Base-by-base conservation (phyloP, 768 basidiomycete genomes). In the Tylopilus felleus region DNA sequence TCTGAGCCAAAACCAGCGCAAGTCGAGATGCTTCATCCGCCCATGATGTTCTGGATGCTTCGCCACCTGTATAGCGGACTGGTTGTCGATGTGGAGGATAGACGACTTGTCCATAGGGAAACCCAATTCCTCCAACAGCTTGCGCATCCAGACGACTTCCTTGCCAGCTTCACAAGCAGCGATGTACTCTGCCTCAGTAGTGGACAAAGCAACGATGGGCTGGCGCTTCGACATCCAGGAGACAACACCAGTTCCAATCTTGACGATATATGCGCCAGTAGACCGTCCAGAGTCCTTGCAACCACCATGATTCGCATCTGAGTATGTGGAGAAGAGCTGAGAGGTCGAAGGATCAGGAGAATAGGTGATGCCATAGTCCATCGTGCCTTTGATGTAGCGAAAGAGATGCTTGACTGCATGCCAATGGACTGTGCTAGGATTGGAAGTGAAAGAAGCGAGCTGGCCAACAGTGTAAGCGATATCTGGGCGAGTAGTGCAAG, bases 181-280 rank as follows among this genome's bases (percentile, higher is more conserved):
- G 19, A 76, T 67, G 53, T 74, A 74, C 51, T n/a, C n/a, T n/a
- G n/a, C n/a, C n/a, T n/a, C n/a, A n/a, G n/a, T n/a, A n/a, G n/a
- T 75, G 2, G 73, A 76, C 1, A 65, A 47, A 0, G 75, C 61
- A 13, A 76, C 67, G 4, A 64, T 60, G 1, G 62, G 19, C 55
- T 79, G 77, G 9, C 48, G 53, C 39, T 65, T 65, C 0, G 66
- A 70, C 9, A 46, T 51, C 77, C 76, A 80, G 23, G 49, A 60
- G 12, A 77, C 64, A 1, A 65, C 48, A 0, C 69, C 71, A 40
- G 49, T 29, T 4, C 44, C 36, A 10, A 56, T 46, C 41, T 53
- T 49, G 10, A 54, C 25, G 0, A 35, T 8, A 27, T 27, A 47
- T 0, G 44, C 36, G 4, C 48, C 23, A 29, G 53, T 50, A 2